Base-by-base conservation (phyloP, 495 filamentous ascomycete species). In the Neurospora cerealis region DNA sequence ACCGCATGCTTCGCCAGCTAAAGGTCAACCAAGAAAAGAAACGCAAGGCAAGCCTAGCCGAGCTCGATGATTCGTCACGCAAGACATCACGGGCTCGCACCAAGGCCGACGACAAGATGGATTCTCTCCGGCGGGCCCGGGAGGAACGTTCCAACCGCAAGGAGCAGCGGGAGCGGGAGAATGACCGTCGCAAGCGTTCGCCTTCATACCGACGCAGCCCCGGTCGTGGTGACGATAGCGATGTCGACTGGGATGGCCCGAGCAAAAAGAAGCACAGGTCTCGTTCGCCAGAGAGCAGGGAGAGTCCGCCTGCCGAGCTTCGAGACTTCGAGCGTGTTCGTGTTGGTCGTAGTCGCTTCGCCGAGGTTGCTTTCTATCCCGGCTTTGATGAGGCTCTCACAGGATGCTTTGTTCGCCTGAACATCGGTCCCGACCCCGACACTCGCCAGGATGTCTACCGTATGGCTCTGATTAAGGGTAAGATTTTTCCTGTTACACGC, bases 281-380 rank as follows among this genome's bases (percentile, higher is more conserved):
- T 6, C 75, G 79, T 40, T 83, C 86, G 1, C 86, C 87, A 21
- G 87, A 87, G 73, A 74, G 79, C 62, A 85, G 82, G 42, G 86
- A 87, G 72, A 78, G 78, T 0, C 81, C 81, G 28, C 91, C 88
- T 15, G 90, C 92, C 15, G 89, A 90, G 13, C 85, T 97, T n/a
- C 83, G 86, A 3, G 94, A 99, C 78, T 87, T 96, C 74, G 91
- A 97, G 77, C 90, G 92, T 69, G 87, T 93, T 73, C 89, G 93
- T 73, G 86, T 99, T 73, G 93, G 95, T 28, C 88, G 96, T 41
- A 89, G 84, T 74, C 91, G 92, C 76, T 94, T 98, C 76, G 90
- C 90, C 6, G 88, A 93, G 78, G 91, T 97, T 54, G 96, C 93
- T 84, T 97, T 96, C 84, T 93, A 93, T 74, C 96, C 96, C 28